Conservation (phyloP, 208 protist species). For the Blastocrithidia nonstop region DNA sequence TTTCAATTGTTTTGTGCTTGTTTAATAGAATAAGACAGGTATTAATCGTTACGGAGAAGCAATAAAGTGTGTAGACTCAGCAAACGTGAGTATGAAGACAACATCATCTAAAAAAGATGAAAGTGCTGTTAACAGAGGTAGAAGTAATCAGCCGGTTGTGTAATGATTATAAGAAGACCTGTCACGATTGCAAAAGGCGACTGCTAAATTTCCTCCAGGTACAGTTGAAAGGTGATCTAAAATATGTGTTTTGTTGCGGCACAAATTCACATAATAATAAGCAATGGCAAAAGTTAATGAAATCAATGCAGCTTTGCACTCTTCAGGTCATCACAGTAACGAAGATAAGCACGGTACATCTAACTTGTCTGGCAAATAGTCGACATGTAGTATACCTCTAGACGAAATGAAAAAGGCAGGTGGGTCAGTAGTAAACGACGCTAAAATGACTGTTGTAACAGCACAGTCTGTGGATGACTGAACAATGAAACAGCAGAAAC, state of each 20-base stretch:
- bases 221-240: slow-evolving; percentile 85
- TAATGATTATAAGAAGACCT: slow-evolving; percentile 89
- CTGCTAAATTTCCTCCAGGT: slow-evolving; percentile 86
- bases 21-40: slow-evolving; percentile 46
- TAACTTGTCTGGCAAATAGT: no score
- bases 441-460: slow-evolving; percentile 3
- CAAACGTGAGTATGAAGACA: slow-evolving; percentile 1
- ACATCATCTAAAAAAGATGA: slow-evolving; percentile 5
- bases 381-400: no score
- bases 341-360: no score
- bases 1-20: slow-evolving; percentile 50
- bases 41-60: slow-evolving; percentile 72
- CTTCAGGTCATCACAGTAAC: not conserved
- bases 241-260: slow-evolving; percentile 56
- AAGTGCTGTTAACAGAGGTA: not conserved
- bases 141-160: not conserved
- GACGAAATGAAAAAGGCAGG: no score
- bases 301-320: slow-evolving; percentile 44
- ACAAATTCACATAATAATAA: slow-evolving; percentile 78
- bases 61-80: slow-evolving; percentile 35
- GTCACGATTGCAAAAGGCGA: slow-evolving; percentile 86
- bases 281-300: slow-evolving; percentile 86
- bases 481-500: slow-evolving; percentile 90
- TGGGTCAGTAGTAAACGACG: slow-evolving; percentile 1
- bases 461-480: slow-evolving; percentile 63